Base-by-base conservation (phyloP, 352 stramenopile genomes). In the Phytopythium helicoides region DNA sequence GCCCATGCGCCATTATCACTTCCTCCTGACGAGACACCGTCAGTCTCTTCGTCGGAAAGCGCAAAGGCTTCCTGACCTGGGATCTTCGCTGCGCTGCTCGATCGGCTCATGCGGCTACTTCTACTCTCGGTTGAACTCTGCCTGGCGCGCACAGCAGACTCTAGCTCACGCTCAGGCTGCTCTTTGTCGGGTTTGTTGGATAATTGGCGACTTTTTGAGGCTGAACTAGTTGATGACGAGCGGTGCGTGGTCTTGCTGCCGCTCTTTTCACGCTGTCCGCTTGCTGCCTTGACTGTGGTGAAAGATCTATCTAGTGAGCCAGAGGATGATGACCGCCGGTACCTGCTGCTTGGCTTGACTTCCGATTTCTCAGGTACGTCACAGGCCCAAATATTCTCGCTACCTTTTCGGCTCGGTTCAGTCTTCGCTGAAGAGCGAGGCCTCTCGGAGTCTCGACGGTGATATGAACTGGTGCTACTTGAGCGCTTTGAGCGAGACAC, bases 91-190 rank as follows among this genome's bases (percentile, higher is more conserved):
- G n/a, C 37, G 33, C 3, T 33, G 21, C 34, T 53, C 26, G 31
- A 42, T 15, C 34, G 47, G 21, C 34, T 51, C 4, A 10, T 23
- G 19, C n/a, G n/a, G n/a, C n/a, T n/a, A n/a, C n/a, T n/a, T n/a
- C 34, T 44, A 19, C 33, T 41, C 18, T 8, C 15, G 2, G 34
- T 22, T 3, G 15, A 35, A 18, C 21, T 36, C 16, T 23, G 11
- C 16, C 31, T 41, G n/a, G 34, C 22, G 33, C 15, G 31, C 9
- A n/a, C n/a, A 1, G 47, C 19, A 31, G 31, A 35, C 35, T 79
- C 68, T 15, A 77, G 64, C 56, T 82, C 72, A 39, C 67, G 72
- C 37, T 82, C 72, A 1, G 72, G 72, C 33, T 82, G 68, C 6
- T 75, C 58, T 1, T 53, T 42, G 15, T 70, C 34, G 0, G 31